These are phyloP conservation scores for Gracilaria domingensis DNA, from an alignment of 23 red algal species.

Conservation along the genomic window DNA sequence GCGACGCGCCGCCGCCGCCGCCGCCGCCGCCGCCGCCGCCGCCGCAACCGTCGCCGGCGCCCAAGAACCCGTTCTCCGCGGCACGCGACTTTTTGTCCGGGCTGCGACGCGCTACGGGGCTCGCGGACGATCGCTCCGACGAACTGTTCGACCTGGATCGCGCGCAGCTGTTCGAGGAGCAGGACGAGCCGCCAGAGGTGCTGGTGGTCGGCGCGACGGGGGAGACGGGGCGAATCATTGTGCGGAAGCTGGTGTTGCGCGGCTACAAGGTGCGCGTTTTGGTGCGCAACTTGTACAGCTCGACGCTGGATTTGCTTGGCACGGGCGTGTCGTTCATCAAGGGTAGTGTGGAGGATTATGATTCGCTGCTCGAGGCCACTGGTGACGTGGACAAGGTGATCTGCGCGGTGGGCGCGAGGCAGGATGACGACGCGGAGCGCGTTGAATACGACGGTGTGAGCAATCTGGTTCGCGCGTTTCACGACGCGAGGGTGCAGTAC, in stretches of 20 bases:
- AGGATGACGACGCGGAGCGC: constrained; percentile 51
- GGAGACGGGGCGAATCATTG: constrained; percentile 87
- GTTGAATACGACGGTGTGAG: constrained; percentile 69
- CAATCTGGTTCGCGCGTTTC: constrained; percentile 88
- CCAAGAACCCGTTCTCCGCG: constrained; percentile 38
- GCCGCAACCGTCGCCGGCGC: neutral
- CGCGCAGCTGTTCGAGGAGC: constrained; percentile 46
- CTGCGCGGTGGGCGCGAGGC: constrained; percentile 76
- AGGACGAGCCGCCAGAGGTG: constrained; percentile 78
- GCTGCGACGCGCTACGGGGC: constrained; percentile 57
- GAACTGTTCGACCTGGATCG: constrained; percentile 61
- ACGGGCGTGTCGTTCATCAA: constrained; percentile 89
- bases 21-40: neutral
- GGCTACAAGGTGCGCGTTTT: constrained; percentile 92
- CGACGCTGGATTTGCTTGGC: constrained; percentile 86
- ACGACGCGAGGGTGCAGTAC: constrained; percentile 84
- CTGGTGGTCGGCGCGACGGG: constrained; percentile 96
- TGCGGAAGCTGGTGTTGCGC: constrained; percentile 92
- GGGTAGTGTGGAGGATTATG: constrained; percentile 80
- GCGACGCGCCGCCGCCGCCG: neutral
- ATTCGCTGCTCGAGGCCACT: constrained; percentile 86
- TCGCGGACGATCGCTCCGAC: constrained; percentile 11
- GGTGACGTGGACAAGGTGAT: constrained; percentile 96
- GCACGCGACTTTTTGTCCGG: constrained; percentile 63
- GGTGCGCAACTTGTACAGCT: constrained; percentile 85